phyloP scores from a whole-genome alignment of 345 rosid genomes.

The Lepidium didymum region DNA sequence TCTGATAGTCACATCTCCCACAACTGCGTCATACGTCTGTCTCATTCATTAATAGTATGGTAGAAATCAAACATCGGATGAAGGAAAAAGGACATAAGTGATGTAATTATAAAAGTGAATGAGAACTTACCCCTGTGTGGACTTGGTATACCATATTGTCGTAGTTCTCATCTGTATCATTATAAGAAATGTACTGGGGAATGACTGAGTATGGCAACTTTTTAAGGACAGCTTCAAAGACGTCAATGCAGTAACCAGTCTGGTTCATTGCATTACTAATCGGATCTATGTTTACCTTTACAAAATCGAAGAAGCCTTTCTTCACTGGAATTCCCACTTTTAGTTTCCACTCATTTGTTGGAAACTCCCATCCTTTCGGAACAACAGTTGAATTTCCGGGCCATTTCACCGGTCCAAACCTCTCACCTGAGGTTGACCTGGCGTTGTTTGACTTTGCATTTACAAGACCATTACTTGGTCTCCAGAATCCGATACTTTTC shows the following conservation, averaged over 20 bases:
- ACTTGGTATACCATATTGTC: conserved; percentile 35
- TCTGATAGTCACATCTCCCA: conserved; percentile 57
- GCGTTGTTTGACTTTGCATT: not conserved
- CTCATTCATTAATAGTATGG: not conserved
- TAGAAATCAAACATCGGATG: not conserved
- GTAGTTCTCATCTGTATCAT: conserved; percentile 18
- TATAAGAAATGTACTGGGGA: conserved; percentile 12
- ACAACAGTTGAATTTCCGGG: conserved; percentile 29
- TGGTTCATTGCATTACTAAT: not conserved
- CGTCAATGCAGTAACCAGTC: conserved; percentile 27
- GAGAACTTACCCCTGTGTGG: conserved; percentile 29
- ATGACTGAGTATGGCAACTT: conserved; percentile 23
- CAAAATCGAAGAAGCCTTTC: conserved; percentile 24
- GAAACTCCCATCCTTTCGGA: conserved; percentile 37
- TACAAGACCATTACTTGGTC: not conserved
- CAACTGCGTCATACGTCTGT: conserved; percentile 52
- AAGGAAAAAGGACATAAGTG: not conserved
- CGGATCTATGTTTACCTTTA: not conserved
- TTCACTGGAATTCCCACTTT: conserved; percentile 39
- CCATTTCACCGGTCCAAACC: conserved; percentile 26
- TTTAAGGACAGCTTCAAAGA: conserved; percentile 20
- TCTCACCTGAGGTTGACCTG: not conserved
- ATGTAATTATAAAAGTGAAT: not conserved
- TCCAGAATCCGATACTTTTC: conserved; percentile 38
- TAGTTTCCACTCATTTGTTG: conserved; percentile 26